Evolutionary conservation across 306 rosid genomes (phyloP), one percentile per base, ranked within the genome.

Genomic region (Comarum palustre): DNA sequence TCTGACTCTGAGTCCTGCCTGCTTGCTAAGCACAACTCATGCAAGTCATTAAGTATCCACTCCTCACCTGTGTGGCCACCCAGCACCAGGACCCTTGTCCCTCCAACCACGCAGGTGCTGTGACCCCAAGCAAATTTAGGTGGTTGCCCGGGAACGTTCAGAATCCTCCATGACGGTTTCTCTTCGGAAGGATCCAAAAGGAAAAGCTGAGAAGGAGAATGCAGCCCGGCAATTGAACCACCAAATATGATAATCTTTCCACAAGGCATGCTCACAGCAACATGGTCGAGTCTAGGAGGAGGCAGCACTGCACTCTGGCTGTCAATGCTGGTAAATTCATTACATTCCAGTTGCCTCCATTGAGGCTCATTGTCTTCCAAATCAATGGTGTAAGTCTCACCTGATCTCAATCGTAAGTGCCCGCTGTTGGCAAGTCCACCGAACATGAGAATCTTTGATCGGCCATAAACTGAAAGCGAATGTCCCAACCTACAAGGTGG

Each of bases 111-210:
- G 66, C 97, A 89, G 51, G 98, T 93, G 83, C 96, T 89, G 78
- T 93, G 98, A 45, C 98, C 99, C 99, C 99, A 95, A 8, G 99
- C 89, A 84, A 88, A 91, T 72, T 91, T 95, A 8, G 99, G 99
- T 7, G 96, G 97, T 71, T 90, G 89, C 68, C 99, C 97, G 0
- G 98, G 98, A 74, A 86, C 98, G 25, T 86, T 91, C 68, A 93
- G 96, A 73, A 89, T 91, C 81, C 99, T 87, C 97, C 97, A 95
- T 2, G 99, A 80, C 4, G 99, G 99, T 75, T 95, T 95, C 84
- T 95, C 99, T 73, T 95, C 99, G 2, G 97, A 70, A 11, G 99
- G 96, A 80, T 95, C 97, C 89, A 95, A 86, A 46, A 95, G 92
- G 84, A 91, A 95, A 38, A 91, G 89, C 75, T 94, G 99, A 31